Evolutionary conservation across 2,329 filamentous ascomycete species (phyloP).

Genomic region (Pestalotiopsis fici): DNA sequence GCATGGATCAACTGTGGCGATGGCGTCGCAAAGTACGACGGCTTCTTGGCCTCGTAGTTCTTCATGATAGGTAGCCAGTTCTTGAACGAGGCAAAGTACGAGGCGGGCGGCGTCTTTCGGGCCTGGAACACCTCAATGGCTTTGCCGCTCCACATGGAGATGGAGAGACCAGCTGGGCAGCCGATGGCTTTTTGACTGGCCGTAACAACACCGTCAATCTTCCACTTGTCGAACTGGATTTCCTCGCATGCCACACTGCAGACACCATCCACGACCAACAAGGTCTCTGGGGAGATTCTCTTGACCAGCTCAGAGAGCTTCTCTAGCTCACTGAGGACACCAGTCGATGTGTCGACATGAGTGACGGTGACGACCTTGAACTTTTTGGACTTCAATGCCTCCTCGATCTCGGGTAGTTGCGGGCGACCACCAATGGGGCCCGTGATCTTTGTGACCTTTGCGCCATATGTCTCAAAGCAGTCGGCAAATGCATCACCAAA

Average conservation of each 20-base stretch:
- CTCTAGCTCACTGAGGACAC: slow-evolving; percentile 90
- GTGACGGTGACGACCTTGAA: slow-evolving; percentile 96
- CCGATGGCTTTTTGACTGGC: slow-evolving; percentile 97
- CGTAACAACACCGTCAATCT: slow-evolving; percentile 88
- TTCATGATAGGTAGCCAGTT: slow-evolving; percentile 99
- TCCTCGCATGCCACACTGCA: slow-evolving; percentile 97
- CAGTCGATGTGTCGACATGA: slow-evolving; percentile 96
- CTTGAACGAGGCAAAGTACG: slow-evolving; percentile 95
- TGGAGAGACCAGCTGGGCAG: slow-evolving; percentile 89
- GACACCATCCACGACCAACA: slow-evolving; percentile 92
- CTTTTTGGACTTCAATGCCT: slow-evolving; percentile 83
- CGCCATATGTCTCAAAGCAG: slow-evolving; percentile 89
- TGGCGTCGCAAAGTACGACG: slow-evolving; percentile 96
- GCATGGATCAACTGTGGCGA: slow-evolving; percentile 93
- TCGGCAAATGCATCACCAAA: slow-evolving; percentile 94
- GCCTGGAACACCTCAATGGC: slow-evolving; percentile 80
- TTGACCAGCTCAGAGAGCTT: slow-evolving; percentile 80
- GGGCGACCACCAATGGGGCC: slow-evolving; percentile 87
- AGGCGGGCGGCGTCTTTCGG: slow-evolving; percentile 77
- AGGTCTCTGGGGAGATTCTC: slow-evolving; percentile 84
- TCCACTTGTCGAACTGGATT: slow-evolving; percentile 94
- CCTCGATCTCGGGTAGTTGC: slow-evolving; percentile 83
- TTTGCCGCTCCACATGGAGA: slow-evolving; percentile 88
- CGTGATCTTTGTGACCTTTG: slow-evolving; percentile 85
- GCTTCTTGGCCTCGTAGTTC: slow-evolving; percentile 97